These are phyloP conservation scores for Gossypium australe DNA, from an alignment of 345 rosid genomes.

Conservation along the genomic window DNA sequence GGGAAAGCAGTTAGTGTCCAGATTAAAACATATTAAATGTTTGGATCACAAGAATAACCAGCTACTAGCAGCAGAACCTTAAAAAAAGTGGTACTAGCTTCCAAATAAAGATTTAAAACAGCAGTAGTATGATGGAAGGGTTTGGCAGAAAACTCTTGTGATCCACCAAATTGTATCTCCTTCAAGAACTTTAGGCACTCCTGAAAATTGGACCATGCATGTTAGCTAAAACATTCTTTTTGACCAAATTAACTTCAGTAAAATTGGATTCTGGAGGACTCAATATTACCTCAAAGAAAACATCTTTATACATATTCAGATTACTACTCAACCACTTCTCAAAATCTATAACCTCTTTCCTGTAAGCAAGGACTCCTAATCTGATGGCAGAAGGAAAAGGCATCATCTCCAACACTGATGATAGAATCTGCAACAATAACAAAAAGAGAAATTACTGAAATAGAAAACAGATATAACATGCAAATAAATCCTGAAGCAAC, in stretches of 20 bases:
- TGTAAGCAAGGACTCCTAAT: slow-evolving; percentile 79
- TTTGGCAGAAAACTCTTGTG: slow-evolving; percentile 55
- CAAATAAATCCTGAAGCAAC: not conserved
- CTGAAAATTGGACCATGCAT: slow-evolving; percentile 37
- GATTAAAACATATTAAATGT: not conserved
- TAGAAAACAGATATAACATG: not conserved
- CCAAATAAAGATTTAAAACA: slow-evolving; percentile 51
- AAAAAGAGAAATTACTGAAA: not conserved
- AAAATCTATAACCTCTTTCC: slow-evolving; percentile 66
- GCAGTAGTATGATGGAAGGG: slow-evolving; percentile 54
- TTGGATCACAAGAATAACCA: not conserved
- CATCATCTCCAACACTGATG: slow-evolving; percentile 60
- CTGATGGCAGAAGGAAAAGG: slow-evolving; percentile 63
- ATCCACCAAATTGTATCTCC: slow-evolving; percentile 62
- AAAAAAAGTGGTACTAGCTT: slow-evolving; percentile 49
- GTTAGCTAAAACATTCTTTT: slow-evolving; percentile 7
- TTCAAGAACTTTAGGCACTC: slow-evolving; percentile 79
- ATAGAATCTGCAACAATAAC: slow-evolving; percentile 52
- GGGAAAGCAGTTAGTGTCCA: not conserved
- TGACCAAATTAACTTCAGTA: not conserved
- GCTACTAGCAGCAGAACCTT: slow-evolving; percentile 43
- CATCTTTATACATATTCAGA: slow-evolving; percentile 52
- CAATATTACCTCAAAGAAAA: slow-evolving; percentile 67
- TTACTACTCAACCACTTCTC: slow-evolving; percentile 75
- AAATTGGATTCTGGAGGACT: not conserved